Conservation (phyloP, 306 rosid genomes). For the Oemleria cerasiformis region DNA sequence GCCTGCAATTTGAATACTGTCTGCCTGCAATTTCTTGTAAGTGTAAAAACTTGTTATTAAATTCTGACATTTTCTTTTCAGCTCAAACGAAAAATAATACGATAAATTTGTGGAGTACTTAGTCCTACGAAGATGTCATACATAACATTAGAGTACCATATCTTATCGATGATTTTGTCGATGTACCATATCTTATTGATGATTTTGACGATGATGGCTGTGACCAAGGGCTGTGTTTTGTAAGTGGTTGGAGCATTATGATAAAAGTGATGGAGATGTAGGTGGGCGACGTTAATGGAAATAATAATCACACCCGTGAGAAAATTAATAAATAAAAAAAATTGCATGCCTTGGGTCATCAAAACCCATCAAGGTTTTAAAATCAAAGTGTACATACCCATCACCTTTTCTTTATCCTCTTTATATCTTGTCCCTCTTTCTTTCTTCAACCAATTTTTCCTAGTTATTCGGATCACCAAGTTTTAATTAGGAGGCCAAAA, state of each 20-base stretch:
- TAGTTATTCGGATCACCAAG: not conserved
- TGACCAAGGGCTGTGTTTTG: conserved; percentile 13
- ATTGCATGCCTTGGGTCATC: not conserved
- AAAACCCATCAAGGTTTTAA: conserved; percentile 21
- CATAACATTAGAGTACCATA: too few species aligned
- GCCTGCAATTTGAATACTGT: not conserved
- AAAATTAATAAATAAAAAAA: conserved; percentile 6
- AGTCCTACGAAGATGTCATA: too few species aligned
- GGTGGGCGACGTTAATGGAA: conserved; percentile 38
- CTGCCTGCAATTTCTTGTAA: too few species aligned
- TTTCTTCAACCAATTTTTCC: not conserved
- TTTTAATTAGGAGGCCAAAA: not conserved
- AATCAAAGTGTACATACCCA: conserved; percentile 1
- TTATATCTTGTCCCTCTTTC: not conserved
- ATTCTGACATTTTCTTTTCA: too few species aligned
- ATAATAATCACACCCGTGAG: conserved; percentile 43
- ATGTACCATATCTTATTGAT: conserved; percentile 8
- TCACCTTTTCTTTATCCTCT: conserved; percentile 16
- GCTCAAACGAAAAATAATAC: too few species aligned
- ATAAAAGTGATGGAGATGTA: conserved; percentile 31
- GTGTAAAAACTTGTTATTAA: too few species aligned
- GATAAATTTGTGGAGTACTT: too few species aligned
- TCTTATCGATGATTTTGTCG: too few species aligned
- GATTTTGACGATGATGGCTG: conserved; percentile 4
- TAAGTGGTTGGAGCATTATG: conserved; percentile 39